phyloP scores from a whole-genome alignment of 2,329 filamentous ascomycete species.

The Cadophora gregata region DNA sequence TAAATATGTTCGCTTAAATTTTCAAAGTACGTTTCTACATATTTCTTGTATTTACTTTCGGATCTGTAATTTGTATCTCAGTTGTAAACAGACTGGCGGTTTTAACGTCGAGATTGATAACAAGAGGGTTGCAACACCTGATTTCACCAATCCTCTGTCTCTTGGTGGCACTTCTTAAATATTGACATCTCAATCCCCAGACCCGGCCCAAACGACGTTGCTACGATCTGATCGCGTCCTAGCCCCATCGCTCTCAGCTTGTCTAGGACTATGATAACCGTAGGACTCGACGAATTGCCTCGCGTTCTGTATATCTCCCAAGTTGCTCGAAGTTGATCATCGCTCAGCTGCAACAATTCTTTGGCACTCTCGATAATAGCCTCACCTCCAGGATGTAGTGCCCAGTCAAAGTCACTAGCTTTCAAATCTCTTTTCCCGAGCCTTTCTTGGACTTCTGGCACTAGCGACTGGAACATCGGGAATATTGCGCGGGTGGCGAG shows the following conservation, averaged over 20 bases:
- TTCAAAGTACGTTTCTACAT: too few relatives aligned
- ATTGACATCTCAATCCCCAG: conserved; percentile 28
- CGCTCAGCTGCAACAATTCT: conserved; percentile 18
- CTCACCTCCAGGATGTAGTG: conserved; percentile 28
- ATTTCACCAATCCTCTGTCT: not conserved
- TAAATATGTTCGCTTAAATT: too few relatives aligned
- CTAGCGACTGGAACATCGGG: conserved; percentile 6
- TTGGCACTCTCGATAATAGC: conserved; percentile 25
- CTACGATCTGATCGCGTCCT: conserved; percentile 26
- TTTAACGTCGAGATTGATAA: too few relatives aligned
- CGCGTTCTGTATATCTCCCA: conserved; percentile 25
- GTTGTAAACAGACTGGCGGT: too few relatives aligned
- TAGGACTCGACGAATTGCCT: conserved; percentile 26
- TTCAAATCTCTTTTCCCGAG: not conserved
- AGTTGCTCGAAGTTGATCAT: conserved; percentile 28
- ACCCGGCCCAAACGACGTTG: conserved; percentile 26
- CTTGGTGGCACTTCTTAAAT: conserved; percentile 13
- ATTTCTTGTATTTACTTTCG: too few relatives aligned
- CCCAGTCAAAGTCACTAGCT: conserved; percentile 29
- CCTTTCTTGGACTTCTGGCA: conserved; percentile 2
- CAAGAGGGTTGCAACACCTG: too few relatives aligned
- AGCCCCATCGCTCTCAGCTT: conserved; percentile 26
- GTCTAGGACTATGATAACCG: conserved; percentile 28
- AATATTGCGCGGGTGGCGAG: not conserved
- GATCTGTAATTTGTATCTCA: too few relatives aligned